Evolutionary conservation across 305 asterid genomes (phyloP), one percentile per base, ranked within the genome.

Genomic region (Fraxinus sp.): DNA sequence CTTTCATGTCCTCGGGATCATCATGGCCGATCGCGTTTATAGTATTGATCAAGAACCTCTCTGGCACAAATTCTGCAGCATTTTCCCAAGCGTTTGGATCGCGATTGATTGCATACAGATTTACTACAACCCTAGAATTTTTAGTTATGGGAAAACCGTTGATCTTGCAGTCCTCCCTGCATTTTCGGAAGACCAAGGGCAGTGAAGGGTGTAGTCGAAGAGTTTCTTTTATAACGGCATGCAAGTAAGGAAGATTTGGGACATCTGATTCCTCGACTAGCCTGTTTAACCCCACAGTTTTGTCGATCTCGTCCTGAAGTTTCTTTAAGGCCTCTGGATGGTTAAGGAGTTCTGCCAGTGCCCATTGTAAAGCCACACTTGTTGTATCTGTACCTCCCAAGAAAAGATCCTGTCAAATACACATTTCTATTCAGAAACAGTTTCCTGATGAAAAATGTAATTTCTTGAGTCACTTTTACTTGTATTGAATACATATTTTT

Each of bases 341-440:
- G 36, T 90, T 88, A 33, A 90, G 86, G 20, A 88, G 90, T 79
- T 90, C 91, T 0, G 93, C 85, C 18, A 90, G 36, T 70, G 91
- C 89, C 91, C 93, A 88, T 72, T 90, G 87, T 22, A 87, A 46
- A 28, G 93, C 89, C 81, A 90, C 85, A 13, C 91, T 91, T 46
- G 91, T 88, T 83, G 93, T 87, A 72, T 90, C 88, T 0, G 90
- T 90, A 22, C 93, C 91, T 7, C 90, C 93, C 16, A 81, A 83
- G 55, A 88, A 88, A 73, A 88, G 75, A 82, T 90, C 90, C 91
- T 90, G 89, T 71, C 22, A 26, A 43, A 26, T 77, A 20, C 79
- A 35, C 36, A 9, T 20, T 75, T 75, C 16, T 41, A 20, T 0
- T 75, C 79, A 35, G 6, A 10, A 35, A 8, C 46, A 18, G 13